These are phyloP conservation scores for Myotisia sp. DNA, from an alignment of 2,329 filamentous ascomycete genomes.

Conservation along the genomic window DNA sequence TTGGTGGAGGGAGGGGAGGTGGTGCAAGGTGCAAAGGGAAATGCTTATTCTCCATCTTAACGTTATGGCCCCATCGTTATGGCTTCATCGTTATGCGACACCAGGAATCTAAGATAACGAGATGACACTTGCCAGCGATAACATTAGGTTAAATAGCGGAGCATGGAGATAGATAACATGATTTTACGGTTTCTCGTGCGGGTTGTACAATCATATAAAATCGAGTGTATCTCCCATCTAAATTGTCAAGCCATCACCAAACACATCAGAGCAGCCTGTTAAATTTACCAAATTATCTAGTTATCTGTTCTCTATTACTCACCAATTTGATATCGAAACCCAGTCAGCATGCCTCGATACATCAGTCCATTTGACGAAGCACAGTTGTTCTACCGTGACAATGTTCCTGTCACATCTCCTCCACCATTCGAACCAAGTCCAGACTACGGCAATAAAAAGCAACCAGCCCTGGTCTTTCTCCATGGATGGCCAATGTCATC, in stretches of 20 bases:
- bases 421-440: conserved; percentile 7
- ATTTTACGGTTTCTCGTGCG: too few relatives aligned
- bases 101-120: too few relatives aligned
- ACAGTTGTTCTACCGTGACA: conserved; percentile 15
- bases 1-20: too few relatives aligned
- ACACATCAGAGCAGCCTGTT: background rate
- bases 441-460: conserved; percentile 7
- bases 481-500: conserved; percentile 22
- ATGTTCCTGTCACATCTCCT: conserved; percentile 13
- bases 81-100: too few relatives aligned
- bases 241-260: background rate
- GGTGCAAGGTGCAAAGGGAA: too few relatives aligned
- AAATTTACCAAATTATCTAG: background rate
- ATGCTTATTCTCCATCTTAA: too few relatives aligned
- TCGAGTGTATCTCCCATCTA: too few relatives aligned
- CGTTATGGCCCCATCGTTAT: too few relatives aligned
- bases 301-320: background rate
- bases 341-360: conserved; percentile 14
- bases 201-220: too few relatives aligned
- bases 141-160: too few relatives aligned
- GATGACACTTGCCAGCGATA: too few relatives aligned
- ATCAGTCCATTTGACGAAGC: conserved; percentile 14
- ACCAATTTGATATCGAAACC: background rate
- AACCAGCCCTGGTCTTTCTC: conserved; percentile 17
- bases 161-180: too few relatives aligned